Evolutionary conservation across 2,329 filamentous ascomycete genomes (phyloP).

Genomic region (Leptodontidium sp.): DNA sequence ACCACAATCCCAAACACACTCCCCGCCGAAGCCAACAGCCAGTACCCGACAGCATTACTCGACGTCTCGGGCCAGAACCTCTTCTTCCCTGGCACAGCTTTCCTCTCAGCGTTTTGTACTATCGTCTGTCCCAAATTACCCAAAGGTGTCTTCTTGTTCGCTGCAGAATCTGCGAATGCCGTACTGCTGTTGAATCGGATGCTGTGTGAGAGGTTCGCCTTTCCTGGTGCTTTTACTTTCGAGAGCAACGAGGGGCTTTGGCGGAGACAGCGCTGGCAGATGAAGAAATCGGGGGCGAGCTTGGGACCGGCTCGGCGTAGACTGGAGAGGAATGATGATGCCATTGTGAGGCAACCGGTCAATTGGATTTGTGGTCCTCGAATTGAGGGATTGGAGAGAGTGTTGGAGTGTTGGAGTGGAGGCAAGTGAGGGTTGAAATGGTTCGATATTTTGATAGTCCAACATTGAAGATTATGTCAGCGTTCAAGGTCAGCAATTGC

Average conservation of each 20-base stretch:
- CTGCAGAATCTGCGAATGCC: slow-evolving; percentile 25
- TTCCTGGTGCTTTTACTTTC: slow-evolving; percentile 34
- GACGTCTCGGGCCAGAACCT: slow-evolving; percentile 59
- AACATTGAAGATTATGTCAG: slow-evolving; percentile 28
- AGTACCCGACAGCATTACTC: slow-evolving; percentile 84
- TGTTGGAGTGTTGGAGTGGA: slow-evolving; percentile 21
- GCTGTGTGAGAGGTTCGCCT: slow-evolving; percentile 34
- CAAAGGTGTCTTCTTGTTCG: slow-evolving; percentile 37
- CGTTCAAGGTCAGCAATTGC: neutral
- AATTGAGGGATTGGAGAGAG: slow-evolving; percentile 8
- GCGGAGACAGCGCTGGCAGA: slow-evolving; percentile 44
- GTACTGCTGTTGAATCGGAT: slow-evolving; percentile 46
- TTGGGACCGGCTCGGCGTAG: slow-evolving; percentile 42
- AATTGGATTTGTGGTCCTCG: neutral
- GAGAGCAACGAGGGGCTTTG: slow-evolving; percentile 28
- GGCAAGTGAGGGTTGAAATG: neutral
- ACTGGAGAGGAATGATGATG: slow-evolving; percentile 45
- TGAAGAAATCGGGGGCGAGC: slow-evolving; percentile 44
- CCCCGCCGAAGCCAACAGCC: slow-evolving; percentile 88
- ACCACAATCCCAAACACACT: slow-evolving; percentile 98
- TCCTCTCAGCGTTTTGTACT: slow-evolving; percentile 14
- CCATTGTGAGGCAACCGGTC: slow-evolving; percentile 38
- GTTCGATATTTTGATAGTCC: neutral
- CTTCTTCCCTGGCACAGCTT: slow-evolving; percentile 25
- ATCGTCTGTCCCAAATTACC: slow-evolving; percentile 40